phyloP scores from a whole-genome alignment of 2,329 filamentous ascomycete genomes.

The Anthostomella pinea region DNA sequence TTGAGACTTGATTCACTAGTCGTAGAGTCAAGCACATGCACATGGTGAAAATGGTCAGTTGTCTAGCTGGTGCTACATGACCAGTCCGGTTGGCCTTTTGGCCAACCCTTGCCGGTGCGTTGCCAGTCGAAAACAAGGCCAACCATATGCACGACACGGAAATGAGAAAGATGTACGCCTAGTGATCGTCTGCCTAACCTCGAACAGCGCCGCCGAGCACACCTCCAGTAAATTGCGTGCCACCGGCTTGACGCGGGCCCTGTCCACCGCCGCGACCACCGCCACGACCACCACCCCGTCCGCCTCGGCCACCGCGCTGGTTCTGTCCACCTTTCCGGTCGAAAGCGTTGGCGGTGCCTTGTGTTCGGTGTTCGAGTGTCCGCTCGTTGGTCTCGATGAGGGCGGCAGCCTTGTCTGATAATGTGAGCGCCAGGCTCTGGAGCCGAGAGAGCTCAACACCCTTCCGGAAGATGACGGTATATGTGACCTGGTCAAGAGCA shows the following conservation, averaged over 20 bases:
- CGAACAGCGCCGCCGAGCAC: conserved; percentile 68
- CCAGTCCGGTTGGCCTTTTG: conserved; percentile 16
- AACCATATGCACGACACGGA: conserved; percentile 29
- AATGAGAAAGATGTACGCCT: conserved; percentile 23
- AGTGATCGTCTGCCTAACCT: conserved; percentile 43
- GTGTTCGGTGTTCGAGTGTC: conserved; percentile 93
- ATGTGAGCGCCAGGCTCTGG: conserved; percentile 88
- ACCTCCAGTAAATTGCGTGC: conserved; percentile 79
- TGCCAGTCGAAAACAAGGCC: conserved; percentile 21
- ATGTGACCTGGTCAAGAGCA: conserved; percentile 95
- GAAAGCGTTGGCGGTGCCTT: conserved; percentile 92
- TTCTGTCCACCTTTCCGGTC: conserved; percentile 84
- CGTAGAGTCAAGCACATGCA: neutral
- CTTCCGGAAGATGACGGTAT: conserved; percentile 98
- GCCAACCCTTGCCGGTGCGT: conserved; percentile 21
- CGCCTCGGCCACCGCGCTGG: conserved; percentile 58
- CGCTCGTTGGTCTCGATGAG: conserved; percentile 98
- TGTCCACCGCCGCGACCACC: conserved; percentile 51
- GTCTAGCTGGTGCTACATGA: conserved; percentile 20
- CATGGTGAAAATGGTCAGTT: conserved; percentile 20
- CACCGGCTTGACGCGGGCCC: conserved; percentile 65
- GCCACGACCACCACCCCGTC: conserved; percentile 48
- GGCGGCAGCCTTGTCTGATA: conserved; percentile 93
- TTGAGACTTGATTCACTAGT: too few species aligned
- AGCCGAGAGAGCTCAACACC: conserved; percentile 95